Conservation (phyloP, 1,284 basidiomycete species). For the Ustilago lituana region DNA sequence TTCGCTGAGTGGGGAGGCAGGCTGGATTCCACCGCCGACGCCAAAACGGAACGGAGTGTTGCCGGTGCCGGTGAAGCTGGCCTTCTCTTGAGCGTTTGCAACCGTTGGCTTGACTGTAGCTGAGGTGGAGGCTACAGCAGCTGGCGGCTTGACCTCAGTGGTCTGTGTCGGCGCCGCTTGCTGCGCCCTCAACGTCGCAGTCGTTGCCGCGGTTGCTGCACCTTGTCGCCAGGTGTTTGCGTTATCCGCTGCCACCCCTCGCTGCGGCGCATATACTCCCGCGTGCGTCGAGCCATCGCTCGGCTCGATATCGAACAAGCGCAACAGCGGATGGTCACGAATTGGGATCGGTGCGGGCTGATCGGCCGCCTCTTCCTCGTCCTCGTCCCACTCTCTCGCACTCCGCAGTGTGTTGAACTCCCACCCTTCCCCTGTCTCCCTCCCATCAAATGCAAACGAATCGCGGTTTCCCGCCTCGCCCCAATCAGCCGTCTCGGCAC, state of each 20-base stretch:
- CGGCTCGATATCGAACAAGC: conserved; percentile 49
- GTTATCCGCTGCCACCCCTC: conserved; percentile 7
- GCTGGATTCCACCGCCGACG: conserved; percentile 40
- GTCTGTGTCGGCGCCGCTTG: conserved; percentile 12
- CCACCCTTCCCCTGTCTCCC: conserved; percentile 55
- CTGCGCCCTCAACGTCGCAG: conserved; percentile 15
- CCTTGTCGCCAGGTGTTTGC: conserved; percentile 19
- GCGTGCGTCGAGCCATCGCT: conserved; percentile 8
- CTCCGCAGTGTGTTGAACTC: conserved; percentile 48
- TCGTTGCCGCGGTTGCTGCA: neutral
- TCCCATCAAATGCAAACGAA: conserved; percentile 55
- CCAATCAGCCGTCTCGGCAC: conserved; percentile 52
- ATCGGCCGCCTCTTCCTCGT: conserved; percentile 24
- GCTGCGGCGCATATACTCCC: conserved; percentile 20
- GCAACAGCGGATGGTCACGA: conserved; percentile 55
- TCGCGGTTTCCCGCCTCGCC: conserved; percentile 48
- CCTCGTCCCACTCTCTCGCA: conserved; percentile 33
- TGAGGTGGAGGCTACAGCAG: neutral
- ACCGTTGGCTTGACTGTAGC: conserved; percentile 21
- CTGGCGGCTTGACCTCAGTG: neutral
- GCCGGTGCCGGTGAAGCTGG: conserved; percentile 57
- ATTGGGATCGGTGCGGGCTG: conserved; percentile 30
- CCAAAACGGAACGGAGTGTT: conserved; percentile 64
- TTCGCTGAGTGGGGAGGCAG: conserved; percentile 13
- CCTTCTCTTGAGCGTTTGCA: conserved; percentile 28